Base-by-base conservation (phyloP, 108 stramenopile genomes). In the Phaeodactylum tricornutum region DNA sequence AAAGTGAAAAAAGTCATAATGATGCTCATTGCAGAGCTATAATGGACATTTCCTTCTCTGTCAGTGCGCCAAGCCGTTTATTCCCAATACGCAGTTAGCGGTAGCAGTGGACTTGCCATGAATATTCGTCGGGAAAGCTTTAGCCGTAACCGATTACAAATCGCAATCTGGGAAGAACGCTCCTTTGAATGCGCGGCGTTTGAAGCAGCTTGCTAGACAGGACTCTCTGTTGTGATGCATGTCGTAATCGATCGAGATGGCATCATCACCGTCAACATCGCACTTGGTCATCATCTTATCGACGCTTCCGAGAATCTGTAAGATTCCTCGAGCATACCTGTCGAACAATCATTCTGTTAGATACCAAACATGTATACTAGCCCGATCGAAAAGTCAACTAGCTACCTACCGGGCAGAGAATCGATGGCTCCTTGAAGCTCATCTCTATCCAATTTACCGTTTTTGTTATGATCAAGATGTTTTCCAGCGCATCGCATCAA, bases 121-220 rank as follows among this genome's bases (percentile, higher is more conserved):
- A n/a, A n/a, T n/a, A n/a, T n/a, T n/a, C n/a, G n/a, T n/a, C n/a
- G n/a, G n/a, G n/a, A n/a, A n/a, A n/a, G n/a, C n/a, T n/a, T n/a
- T n/a, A n/a, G n/a, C n/a, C n/a, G n/a, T n/a, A n/a, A 43, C 4
- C 26, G n/a, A 26, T 66, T 59, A 68, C 49, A 66, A 59, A 20
- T 66, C 69, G 43, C 89, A 92, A 3, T 81, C 84, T 2, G 89
- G 80, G 43, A 92, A 92, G 51, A 92, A 84, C 11, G 85, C 63
- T 4, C 34, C 50, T 59, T 84, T 84, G 58, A 87, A 87, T 0
- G 82, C 89, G 23, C 65, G 66, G 43, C 89, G 61, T 60, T 92
- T 92, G 73, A 87, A 92, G 48, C 89, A 87, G 20, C 77, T 66
- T 4, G 81, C 83, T 43, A 92, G 56, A 49, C 89, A 92, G 14